These are phyloP conservation scores for Lactifluus volemus DNA, from an alignment of 768 basidiomycete genomes.

Conservation along the genomic window DNA sequence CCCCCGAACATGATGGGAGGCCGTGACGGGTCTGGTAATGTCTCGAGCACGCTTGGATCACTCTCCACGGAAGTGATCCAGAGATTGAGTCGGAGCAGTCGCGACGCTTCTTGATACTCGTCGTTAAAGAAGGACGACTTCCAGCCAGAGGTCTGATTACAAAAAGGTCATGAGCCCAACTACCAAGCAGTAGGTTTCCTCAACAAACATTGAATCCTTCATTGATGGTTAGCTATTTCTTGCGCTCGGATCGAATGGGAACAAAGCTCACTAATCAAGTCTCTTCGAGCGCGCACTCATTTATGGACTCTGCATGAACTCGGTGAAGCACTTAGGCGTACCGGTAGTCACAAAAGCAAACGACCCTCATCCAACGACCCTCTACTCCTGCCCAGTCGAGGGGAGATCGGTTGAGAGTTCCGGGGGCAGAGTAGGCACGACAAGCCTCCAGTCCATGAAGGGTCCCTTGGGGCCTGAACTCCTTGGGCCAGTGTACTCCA, in stretches of 20 bases:
- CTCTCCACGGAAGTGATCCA: constrained; percentile 32
- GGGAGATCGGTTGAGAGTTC: constrained; percentile 25
- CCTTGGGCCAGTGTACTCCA: constrained; percentile 11
- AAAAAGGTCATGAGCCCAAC: background rate
- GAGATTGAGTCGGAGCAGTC: constrained; percentile 51
- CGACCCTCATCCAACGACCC: constrained; percentile 65
- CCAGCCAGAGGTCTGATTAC: constrained; percentile 15
- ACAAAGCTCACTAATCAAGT: constrained; percentile 35
- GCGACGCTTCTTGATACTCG: constrained; percentile 55
- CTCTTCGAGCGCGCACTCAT: constrained; percentile 21
- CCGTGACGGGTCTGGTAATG: constrained; percentile 20
- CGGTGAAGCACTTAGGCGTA: constrained; percentile 22
- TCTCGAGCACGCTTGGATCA: constrained; percentile 9
- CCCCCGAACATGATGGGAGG: constrained; percentile 28
- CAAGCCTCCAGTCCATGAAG: constrained; percentile 38
- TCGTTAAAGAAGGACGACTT: constrained; percentile 43
- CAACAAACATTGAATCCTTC: constrained; percentile 26
- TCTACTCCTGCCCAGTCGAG: constrained; percentile 70
- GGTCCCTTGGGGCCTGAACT: constrained; percentile 8
- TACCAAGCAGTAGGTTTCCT: background rate
- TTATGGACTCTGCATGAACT: background rate
- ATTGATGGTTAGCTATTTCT: constrained; percentile 2
- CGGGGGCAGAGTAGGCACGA: constrained; percentile 47
- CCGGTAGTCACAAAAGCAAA: constrained; percentile 78
- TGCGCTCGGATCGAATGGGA: background rate